Percentiles rank a stretch among this genome's conserved stretches.
Evolutionary conservation across 2,329 filamentous ascomycete genomes (phyloP).

Genomic region (Paracamarosporium sp.): DNA sequence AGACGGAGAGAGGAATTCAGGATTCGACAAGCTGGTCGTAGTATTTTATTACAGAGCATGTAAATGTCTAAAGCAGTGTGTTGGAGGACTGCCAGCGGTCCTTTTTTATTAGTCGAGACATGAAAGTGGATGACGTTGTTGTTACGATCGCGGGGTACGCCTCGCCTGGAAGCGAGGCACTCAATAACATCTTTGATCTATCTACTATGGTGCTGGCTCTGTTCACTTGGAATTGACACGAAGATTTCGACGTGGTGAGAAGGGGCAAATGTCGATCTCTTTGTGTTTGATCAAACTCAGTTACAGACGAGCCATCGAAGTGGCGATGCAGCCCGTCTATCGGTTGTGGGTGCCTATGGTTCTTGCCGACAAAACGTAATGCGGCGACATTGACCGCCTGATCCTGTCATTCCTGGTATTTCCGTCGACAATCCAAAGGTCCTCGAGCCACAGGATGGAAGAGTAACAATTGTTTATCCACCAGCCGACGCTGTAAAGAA

Average conservation of each 20-base stretch:
- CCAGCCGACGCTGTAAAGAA: background rate
- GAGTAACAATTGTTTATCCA: background rate
- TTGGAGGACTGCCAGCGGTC: background rate
- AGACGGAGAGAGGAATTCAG: background rate
- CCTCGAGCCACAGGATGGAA: background rate
- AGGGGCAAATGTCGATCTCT: too few relatives aligned
- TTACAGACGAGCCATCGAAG: background rate
- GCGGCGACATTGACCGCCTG: background rate
- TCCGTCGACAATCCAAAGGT: background rate
- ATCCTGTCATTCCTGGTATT: background rate
- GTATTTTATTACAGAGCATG: background rate
- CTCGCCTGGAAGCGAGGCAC: background rate
- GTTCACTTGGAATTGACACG: too few relatives aligned
- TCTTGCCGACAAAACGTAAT: background rate
- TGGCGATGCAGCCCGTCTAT: background rate
- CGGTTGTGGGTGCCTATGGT: background rate
- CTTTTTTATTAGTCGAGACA: background rate
- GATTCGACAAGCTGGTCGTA: background rate
- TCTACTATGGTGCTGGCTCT: too few relatives aligned
- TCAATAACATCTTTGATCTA: background rate
- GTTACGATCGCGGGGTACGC: constrained; percentile 3
- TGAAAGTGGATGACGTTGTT: background rate
- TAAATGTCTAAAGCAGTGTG: background rate
- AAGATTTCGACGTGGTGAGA: too few relatives aligned
- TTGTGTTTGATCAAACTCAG: too few relatives aligned